Evolutionary conservation across 2,329 filamentous ascomycete genomes (phyloP), one percentile per base, ranked within the genome.

Genomic region (Cladosporium austrohemisphaericum): DNA sequence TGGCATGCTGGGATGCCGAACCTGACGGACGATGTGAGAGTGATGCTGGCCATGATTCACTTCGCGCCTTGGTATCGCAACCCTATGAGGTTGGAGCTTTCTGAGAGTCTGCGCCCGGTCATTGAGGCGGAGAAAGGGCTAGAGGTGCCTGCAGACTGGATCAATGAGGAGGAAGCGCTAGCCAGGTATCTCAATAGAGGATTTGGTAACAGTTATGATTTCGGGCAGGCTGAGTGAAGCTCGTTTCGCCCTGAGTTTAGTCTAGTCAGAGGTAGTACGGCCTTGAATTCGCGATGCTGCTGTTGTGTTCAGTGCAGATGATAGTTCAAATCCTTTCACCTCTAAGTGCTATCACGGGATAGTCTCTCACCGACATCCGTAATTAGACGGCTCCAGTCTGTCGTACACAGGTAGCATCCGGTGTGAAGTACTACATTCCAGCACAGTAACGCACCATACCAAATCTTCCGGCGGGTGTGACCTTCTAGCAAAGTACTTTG

Each of bases 201-300:
- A 1, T 84, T 79, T 59, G 80, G 80, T 0, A 84, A 84, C 59
- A 77, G 74, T 16, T 84, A 84, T 65, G 74, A 83, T 60, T 84
- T 84, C 57, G 66, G 76, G 49, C 80, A 83, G 62, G 47, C 51
- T 1, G 41, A 54, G 16, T 40, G n/a, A 28, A 28, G 25, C 6
- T 28, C 25, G 11, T 28, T 28, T 28, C 6, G 11, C 25, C 6
- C 11, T 28, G 11, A 28, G 25, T 11, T 28, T 6, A 11, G 6
- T 28, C 25, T 28, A 11, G 25, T 11, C 11, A 28, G 6, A n/a
- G n/a, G n/a, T n/a, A n/a, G 25, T 28, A 11, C 25, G 25, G 25
- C 11, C 25, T 28, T 28, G 25, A 6, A 28, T 6, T 28, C n/a
- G n/a, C n/a, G n/a, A n/a, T n/a, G n/a, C n/a, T n/a, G n/a, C n/a